Conservation (phyloP, 2,329 filamentous ascomycete genomes). For the Colletotrichum plurivorum region DNA sequence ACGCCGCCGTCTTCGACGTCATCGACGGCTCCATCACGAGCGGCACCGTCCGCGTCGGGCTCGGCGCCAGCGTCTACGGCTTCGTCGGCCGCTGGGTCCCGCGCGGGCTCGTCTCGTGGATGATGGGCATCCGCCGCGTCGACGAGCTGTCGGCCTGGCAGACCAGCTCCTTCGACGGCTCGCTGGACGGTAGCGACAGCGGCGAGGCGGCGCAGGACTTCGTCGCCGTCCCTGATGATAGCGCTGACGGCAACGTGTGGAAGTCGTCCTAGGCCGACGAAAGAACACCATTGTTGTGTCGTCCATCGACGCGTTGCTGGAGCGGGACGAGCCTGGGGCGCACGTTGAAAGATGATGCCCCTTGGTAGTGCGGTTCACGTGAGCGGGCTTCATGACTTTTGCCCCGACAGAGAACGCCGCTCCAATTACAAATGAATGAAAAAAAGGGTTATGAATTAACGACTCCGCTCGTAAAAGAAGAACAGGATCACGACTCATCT, state of each 20-base stretch:
- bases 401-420: slow-evolving; percentile 15
- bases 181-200: slow-evolving; percentile 53
- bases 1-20: slow-evolving; percentile 92
- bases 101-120: slow-evolving; percentile 85
- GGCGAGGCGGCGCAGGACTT: slow-evolving; percentile 61
- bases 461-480: slow-evolving; percentile 29
- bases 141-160: slow-evolving; percentile 71
- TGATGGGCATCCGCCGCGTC: slow-evolving; percentile 84
- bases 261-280: slow-evolving; percentile 44
- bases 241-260: slow-evolving; percentile 61
- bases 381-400: not conserved
- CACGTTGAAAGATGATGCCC: too few relatives aligned
- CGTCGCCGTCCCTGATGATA: slow-evolving; percentile 62
- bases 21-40: slow-evolving; percentile 76
- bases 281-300: not conserved
- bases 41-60: slow-evolving; percentile 82
- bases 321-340: too few relatives aligned
- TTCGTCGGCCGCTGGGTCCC: slow-evolving; percentile 88
- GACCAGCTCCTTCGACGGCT: slow-evolving; percentile 54
- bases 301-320: too few relatives aligned
- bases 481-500: slow-evolving; percentile 22
- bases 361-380: too few relatives aligned
- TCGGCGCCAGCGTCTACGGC: slow-evolving; percentile 87
- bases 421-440: slow-evolving; percentile 4
- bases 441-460: slow-evolving; percentile 25